Base-by-base conservation (phyloP, 345 rosid species). In the Pistacia vera region DNA sequence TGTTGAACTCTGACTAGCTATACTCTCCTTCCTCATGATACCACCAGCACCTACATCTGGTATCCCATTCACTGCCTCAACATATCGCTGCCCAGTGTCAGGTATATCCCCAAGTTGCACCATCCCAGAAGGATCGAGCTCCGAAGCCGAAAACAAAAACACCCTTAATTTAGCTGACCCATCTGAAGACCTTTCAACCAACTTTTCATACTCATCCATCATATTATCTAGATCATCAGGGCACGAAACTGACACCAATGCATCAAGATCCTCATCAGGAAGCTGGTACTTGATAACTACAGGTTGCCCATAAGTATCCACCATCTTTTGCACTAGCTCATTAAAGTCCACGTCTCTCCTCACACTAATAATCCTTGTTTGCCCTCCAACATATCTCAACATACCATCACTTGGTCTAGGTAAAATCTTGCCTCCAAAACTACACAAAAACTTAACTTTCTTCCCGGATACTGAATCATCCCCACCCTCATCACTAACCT, bases 241-340 rank as follows among this genome's bases (percentile, higher is more conserved):
- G 70, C 91, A 89, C 12, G 93, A 86, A 79, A 92, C 87, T 1
- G 97, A 90, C 35, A 92, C 90, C 81, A 92, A 81, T 9, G 97
- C 90, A 82, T 92, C 97, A 79, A 92, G 90, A 78, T 92, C 97
- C 86, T 92, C 97, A 68, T 87, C 90, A 51, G 94, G 97, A 67
- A 90, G 93, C 87, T 92, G 97, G 79, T 87, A 90, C 83, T 90
- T 92, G 36, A 90, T 83, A 79, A 84, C 84, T 55, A 82, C 90
- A 38, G 87, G 86, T 71, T 87, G 90, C 48, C 88, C 91, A 67
- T 77, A 90, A 46, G 79, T 70, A 51, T 84, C 89, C 44, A 71
- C 35, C 94, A 92, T 85, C 86, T 85, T 92, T 73, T 81, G 89
- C 74, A 77, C 67, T 49, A 92, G 79, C 72, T 88, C 97, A 77